Evolutionary conservation across 2,329 filamentous ascomycete genomes (phyloP), one percentile per base, ranked within the genome.

Genomic region (Pseudocercospora cruenta): DNA sequence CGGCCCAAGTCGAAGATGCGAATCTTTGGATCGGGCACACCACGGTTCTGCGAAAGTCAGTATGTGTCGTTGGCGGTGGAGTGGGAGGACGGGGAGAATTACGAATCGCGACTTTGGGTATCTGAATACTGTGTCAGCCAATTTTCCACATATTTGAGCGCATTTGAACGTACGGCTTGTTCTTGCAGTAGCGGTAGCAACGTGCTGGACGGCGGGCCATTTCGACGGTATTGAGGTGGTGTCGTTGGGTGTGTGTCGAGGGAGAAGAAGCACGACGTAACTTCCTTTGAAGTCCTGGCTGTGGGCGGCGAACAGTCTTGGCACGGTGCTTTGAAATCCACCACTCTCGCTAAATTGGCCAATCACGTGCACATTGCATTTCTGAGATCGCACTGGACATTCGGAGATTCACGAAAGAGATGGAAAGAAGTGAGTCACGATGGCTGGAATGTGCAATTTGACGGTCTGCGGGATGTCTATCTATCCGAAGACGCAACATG

Each of bases 181-280:
- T 99, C 93, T 99, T 99, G 94, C 95, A 99, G 92, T 99, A 99
- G 82, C 95, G 75, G 74, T 78, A 99, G 88, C 95, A 99, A 88
- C 95, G 92, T 82, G 95, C 95, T 82, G 95, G 95, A 91, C 95
- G 93, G 86, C 95, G 93, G 82, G 95, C 95, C 95, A 99, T 99
- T 88, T 90, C 94, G 90, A 90, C 88, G 85, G 87, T 86, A 84
- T 88, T 85, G 55, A 10, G 2, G 28, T 24, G 64, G 57, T 43
- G 77, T 80, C 81, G 80, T 82, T 67, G 82, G 81, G 83, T 80
- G 82, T 79, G 75, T 78, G 73, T 75, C 70, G 69, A 69, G 53
- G 64, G 68, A 67, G 66, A 57, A 66, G 67, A 66, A 61, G 60
- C 67, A 70, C 63, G 69, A 67, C 60, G 67, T 61, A 65, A 71